Evolutionary conservation across 2,329 filamentous ascomycete genomes (phyloP), one percentile per base, ranked within the genome.

Genomic region (Parascedosporium putredinis): DNA sequence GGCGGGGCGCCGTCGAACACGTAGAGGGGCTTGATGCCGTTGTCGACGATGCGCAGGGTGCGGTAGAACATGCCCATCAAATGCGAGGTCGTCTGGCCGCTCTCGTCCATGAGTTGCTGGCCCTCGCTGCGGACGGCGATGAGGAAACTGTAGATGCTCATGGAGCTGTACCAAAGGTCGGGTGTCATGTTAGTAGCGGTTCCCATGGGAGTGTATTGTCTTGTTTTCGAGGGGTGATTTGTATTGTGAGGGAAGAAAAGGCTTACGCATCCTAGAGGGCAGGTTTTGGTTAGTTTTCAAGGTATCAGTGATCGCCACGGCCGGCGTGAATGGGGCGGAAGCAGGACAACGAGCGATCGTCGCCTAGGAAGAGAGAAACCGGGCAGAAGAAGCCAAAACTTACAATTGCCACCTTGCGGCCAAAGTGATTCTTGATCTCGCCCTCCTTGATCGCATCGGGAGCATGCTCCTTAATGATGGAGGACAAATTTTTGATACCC

Each of bases 1-100:
- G 93, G 93, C 16, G 93, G 93, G 8, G 90, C 89, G 52, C 93
- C 93, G 59, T 98, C 93, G 64, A 98, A 98, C 51, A 98, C 91
- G 67, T 95, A 98, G 57, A 98, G 79, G 1, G 93, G 93, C 65
- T 98, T 98, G 72, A 98, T 97, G 51, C 93, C 93, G 60, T 96
- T 97, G 69, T 98, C 93, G 61, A 97, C 88, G 72, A 98, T 97
- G 59, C 93, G 89, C 5, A 98, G 77, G 2, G 93, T 98, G 59
- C 93, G 90, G 74, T 98, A 98, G 74, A 98, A 98, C 83, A 98
- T 91, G 62, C 93, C 93, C 90, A 98, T 97, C 14, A 98, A 73
- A 66, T 98, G 93, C 16, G 93, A 98, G 1, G 93, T 98, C 2
- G 93, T 98, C 67, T 97, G 89, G 61, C 93, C 93, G 48, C 83